Evolutionary conservation across 208 protist species (phyloP), one percentile per base, ranked within the genome.

Genomic region (Leishmania martiniquensis): DNA sequence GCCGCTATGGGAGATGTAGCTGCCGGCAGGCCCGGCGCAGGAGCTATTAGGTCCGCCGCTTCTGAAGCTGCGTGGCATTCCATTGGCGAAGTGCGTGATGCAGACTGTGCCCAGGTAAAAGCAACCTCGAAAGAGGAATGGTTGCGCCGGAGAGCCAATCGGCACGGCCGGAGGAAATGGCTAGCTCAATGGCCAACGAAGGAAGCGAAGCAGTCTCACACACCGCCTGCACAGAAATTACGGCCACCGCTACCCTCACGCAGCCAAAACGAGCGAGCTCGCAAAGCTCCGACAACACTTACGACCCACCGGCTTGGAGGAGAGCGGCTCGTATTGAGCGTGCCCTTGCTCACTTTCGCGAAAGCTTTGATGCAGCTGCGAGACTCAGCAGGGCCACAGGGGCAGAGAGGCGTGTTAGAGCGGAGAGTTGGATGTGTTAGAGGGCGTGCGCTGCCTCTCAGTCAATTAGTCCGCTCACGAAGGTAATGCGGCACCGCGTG

Each of bases 1-100:
- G 77, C 77, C 4, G 47, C 74, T 9, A 71, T 17, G 0, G 81
- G 72, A 25, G 80, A 83, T 13, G 67, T 34, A 7, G 42, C 13
- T 5, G 49, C 47, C n/a, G 52, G 29, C 2, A 29, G 3, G 37
- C 20, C 37, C 34, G 15, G 54, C 45, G 71, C 32, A 37, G 71
- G 25, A 44, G 32, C 55, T 25, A 59, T 17, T 45, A 75, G 22
- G 49, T 54, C 54, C 10, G 10, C 49, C 71, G 52, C 15, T 54
- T 75, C 51, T 12, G 71, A n/a, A 25, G 39, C 29, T 20, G 29
- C 15, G n/a, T 32, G 32, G 47, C 29, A 55, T 47, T 72, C 68
- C 68, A 57, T 72, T 72, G 4, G 1, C 4, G 42, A 1, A 25
- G 15, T 12, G 17, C 20, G 63, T 39, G 13, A 2, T 32, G 39